Evolutionary conservation across 192 early-diverging fungal genomes (phyloP).

Genomic region (Gorgonomyces haynaldii): DNA sequence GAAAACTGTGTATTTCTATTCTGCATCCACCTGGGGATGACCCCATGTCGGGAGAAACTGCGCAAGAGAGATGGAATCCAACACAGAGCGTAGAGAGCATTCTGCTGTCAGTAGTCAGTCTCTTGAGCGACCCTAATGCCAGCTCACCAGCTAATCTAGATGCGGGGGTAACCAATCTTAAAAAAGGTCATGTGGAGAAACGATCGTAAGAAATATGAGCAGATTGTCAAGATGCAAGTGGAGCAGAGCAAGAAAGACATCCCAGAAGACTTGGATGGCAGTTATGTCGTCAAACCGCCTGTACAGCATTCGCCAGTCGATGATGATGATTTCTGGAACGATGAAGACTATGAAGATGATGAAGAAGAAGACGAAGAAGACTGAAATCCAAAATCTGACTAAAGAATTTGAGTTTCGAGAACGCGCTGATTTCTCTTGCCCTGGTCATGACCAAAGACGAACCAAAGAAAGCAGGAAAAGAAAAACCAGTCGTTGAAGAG

Average conservation of each 20-base stretch:
- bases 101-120: constrained; percentile 35
- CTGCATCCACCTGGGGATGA: constrained; percentile 49
- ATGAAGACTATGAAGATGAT: constrained; percentile 23
- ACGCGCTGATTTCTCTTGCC: too few relatives aligned
- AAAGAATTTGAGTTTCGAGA: too few relatives aligned
- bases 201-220: constrained; percentile 24
- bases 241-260: constrained; percentile 41
- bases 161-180: constrained; percentile 26
- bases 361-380: constrained; percentile 22
- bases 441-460: constrained; percentile 1
- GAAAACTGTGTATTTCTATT: constrained; percentile 47
- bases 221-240: constrained; percentile 32
- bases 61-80: constrained; percentile 74
- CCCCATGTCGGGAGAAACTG: constrained; percentile 53
- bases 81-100: constrained; percentile 51
- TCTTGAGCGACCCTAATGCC: constrained; percentile 44
- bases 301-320: constrained; percentile 13
- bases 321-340: constrained; percentile 34
- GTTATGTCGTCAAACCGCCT: constrained; percentile 19
- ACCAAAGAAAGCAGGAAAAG: constrained; percentile 1
- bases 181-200: constrained; percentile 30
- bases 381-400: neutral
- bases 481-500: neutral
- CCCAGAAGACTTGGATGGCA: constrained; percentile 32
- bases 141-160: constrained; percentile 49